Conservation (phyloP, 169 alveolate species). For the Plasmodium inui region DNA sequence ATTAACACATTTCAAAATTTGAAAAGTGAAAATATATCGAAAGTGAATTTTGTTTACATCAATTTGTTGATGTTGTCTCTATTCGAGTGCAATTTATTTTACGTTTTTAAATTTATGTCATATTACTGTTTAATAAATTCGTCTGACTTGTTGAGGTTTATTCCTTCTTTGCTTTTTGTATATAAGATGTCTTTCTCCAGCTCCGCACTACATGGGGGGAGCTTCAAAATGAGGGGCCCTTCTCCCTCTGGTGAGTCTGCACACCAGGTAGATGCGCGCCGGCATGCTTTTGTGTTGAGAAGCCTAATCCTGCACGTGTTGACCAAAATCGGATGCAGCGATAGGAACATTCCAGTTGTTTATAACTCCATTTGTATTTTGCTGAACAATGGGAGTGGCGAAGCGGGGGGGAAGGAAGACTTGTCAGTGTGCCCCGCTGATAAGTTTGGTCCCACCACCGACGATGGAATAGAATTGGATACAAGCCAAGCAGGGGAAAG, state of each 20-base stretch:
- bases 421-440: not conserved
- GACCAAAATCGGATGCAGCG: constrained; percentile 69
- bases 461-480: not conserved
- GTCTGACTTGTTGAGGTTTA: constrained; percentile 23
- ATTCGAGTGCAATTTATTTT: constrained; percentile 65
- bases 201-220: not conserved
- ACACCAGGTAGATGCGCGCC: not conserved
- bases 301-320: constrained; percentile 42
- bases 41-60: constrained; percentile 56
- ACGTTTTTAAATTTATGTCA: constrained; percentile 72
- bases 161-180: constrained; percentile 57
- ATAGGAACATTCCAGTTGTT: constrained; percentile 64
- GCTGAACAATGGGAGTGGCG: not conserved
- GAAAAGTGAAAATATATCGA: constrained; percentile 60
- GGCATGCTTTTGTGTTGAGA: constrained; percentile 17
- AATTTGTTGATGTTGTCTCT: constrained; percentile 57
- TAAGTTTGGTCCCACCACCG: not conserved
- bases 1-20: constrained; percentile 66
- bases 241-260: not conserved
- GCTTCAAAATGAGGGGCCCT: not conserved
- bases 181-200: constrained; percentile 33
- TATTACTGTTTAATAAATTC: constrained; percentile 70
- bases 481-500: not conserved
- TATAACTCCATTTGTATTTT: constrained; percentile 62
- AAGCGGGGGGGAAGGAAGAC: not conserved